A percentile compares a stretch with the other conserved stretches of the same genome.
These are phyloP conservation scores for Orbilia ellipsospora DNA, from an alignment of 2,329 filamentous ascomycete species.

Conservation along the genomic window DNA sequence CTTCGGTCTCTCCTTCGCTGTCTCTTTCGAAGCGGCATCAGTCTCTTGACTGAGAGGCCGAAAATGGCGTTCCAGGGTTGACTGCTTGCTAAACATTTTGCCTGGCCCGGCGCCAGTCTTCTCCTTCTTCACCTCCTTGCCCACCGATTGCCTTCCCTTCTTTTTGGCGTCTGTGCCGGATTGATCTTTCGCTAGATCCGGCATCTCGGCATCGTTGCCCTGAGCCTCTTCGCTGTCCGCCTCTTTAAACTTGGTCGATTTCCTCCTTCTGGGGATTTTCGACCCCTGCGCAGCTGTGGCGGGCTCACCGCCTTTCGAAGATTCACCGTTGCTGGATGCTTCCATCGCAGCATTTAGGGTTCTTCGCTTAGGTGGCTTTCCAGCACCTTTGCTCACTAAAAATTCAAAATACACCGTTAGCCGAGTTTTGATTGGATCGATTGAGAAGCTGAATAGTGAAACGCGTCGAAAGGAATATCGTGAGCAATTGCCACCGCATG, in stretches of 20 bases:
- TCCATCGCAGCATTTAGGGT: constrained; percentile 21
- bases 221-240: constrained; percentile 5
- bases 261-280: constrained; percentile 19
- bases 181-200: constrained; percentile 14
- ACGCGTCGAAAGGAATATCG: constrained; percentile 33
- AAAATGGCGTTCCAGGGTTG: constrained; percentile 38
- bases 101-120: constrained; percentile 2
- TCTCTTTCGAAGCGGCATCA: constrained; percentile 14
- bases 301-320: constrained; percentile 11
- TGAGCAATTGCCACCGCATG: constrained; percentile 14
- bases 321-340: constrained; percentile 18
- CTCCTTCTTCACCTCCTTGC: constrained; percentile 21
- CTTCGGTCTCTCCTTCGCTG: constrained; percentile 11
- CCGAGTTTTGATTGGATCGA: constrained; percentile 23
- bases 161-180: constrained; percentile 3
- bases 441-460: constrained; percentile 8
- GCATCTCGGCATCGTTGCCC: constrained; percentile 10
- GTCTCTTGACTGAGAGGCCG: constrained; percentile 27
- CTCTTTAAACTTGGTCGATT: constrained; percentile 23
- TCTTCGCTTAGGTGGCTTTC: constrained; percentile 26
- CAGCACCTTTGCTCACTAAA: constrained; percentile 2
- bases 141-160: not conserved
- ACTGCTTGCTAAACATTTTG: constrained; percentile 28
- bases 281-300: not conserved
- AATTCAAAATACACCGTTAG: constrained; percentile 20